These are phyloP conservation scores for Ceratopteris richardii DNA, from an alignment of 75 land plant species.

Conservation along the genomic window DNA sequence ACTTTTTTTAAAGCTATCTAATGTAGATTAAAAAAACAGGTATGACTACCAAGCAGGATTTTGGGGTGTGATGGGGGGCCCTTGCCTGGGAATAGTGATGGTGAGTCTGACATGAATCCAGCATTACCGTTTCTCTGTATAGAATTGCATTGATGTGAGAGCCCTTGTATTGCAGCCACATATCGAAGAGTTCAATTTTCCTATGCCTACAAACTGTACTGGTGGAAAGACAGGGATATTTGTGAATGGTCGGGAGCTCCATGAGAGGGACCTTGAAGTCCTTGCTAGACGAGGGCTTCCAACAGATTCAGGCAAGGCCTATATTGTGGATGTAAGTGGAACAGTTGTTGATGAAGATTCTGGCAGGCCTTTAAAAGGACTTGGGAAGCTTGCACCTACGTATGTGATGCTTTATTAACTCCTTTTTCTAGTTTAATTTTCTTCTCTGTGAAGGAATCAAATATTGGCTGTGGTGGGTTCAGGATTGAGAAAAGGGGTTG, in stretches of 20 bases:
- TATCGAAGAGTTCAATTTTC: conserved; percentile 76
- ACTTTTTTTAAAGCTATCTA: neutral
- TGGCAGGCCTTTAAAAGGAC: conserved; percentile 38
- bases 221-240: conserved; percentile 69
- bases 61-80: conserved; percentile 86
- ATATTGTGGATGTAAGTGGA: conserved; percentile 68
- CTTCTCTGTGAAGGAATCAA: too few species aligned
- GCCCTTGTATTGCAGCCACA: conserved; percentile 47
- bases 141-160: too few species aligned
- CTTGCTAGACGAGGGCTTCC: conserved; percentile 77
- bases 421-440: neutral
- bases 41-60: conserved; percentile 86
- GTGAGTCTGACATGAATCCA: too few species aligned
- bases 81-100: conserved; percentile 82
- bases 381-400: conserved; percentile 94
- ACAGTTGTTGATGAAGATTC: conserved; percentile 40
- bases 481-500: conserved; percentile 2
- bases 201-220: conserved; percentile 63
- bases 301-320: conserved; percentile 35
- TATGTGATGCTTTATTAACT: conserved; percentile 21
- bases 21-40: conserved; percentile 26
- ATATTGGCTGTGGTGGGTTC: too few species aligned
- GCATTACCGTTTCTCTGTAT: too few species aligned
- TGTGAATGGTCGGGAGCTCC: conserved; percentile 93
- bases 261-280: conserved; percentile 60